Evolutionary conservation across 495 filamentous ascomycete genomes (phyloP).

Genomic region (Hyaloscypha finlandica): DNA sequence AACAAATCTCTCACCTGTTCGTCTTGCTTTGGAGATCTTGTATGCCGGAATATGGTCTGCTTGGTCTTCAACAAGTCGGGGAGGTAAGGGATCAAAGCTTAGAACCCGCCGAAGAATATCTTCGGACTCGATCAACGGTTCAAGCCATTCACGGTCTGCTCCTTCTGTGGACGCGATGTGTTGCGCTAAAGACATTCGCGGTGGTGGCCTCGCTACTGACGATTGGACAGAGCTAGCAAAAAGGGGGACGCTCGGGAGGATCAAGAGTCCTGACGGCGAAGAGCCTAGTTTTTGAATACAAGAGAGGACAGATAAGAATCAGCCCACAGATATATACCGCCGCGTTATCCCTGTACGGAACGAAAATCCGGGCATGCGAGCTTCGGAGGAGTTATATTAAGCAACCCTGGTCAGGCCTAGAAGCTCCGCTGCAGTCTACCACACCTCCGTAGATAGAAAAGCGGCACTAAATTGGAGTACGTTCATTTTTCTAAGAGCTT

Average conservation of each 20-base stretch:
- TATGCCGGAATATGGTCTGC: slow-evolving; percentile 43
- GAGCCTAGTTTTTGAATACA: too few relatives aligned
- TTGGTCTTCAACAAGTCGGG: slow-evolving; percentile 25
- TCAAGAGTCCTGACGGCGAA: not conserved
- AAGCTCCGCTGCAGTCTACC: too few relatives aligned
- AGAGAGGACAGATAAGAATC: too few relatives aligned
- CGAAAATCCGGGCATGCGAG: too few relatives aligned
- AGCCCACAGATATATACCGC: too few relatives aligned
- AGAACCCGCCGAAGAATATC: slow-evolving; percentile 35
- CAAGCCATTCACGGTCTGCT: slow-evolving; percentile 39
- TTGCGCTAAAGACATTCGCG: slow-evolving; percentile 44
- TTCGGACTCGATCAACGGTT: slow-evolving; percentile 26
- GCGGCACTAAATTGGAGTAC: too few relatives aligned
- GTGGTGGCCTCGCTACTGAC: not conserved
- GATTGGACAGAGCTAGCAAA: not conserved
- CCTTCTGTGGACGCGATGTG: slow-evolving; percentile 45
- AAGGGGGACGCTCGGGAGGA: not conserved
- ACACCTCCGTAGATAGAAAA: too few relatives aligned
- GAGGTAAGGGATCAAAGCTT: slow-evolving; percentile 40
- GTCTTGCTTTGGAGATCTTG: slow-evolving; percentile 53
- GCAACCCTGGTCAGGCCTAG: too few relatives aligned
- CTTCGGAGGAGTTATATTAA: too few relatives aligned
- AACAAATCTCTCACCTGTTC: slow-evolving; percentile 45
- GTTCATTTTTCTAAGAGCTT: too few relatives aligned
- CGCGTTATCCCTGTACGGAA: too few relatives aligned